Conservation (phyloP, 2,329 filamentous ascomycete genomes). For the Diplodia sapinea region DNA sequence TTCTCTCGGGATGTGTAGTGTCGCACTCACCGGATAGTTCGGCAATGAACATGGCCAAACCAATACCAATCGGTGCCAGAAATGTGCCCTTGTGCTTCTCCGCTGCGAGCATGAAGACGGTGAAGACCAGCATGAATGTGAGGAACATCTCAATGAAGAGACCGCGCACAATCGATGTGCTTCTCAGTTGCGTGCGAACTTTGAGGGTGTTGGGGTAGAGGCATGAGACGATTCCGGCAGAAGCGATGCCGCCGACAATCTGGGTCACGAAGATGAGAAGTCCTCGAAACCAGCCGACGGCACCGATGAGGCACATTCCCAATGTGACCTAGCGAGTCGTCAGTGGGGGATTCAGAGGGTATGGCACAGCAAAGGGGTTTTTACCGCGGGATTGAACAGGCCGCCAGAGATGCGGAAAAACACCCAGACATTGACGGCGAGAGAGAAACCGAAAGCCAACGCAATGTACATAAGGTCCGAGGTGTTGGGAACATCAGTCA, state of each 20-base stretch:
- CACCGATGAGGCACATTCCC: conserved; percentile 45
- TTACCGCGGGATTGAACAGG: conserved; percentile 50
- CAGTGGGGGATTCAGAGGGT: conserved; percentile 40
- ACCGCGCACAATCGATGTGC: conserved; percentile 41
- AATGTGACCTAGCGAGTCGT: conserved; percentile 43
- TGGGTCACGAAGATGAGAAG: conserved; percentile 44
- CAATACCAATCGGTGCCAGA: conserved; percentile 37
- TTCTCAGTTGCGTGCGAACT: conserved; percentile 43
- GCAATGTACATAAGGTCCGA: conserved; percentile 48
- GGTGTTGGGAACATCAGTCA: conserved; percentile 42
- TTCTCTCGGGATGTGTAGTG: not conserved
- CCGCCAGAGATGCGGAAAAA: conserved; percentile 49
- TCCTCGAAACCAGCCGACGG: conserved; percentile 39
- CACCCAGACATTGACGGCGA: conserved; percentile 50
- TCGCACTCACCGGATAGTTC: conserved; percentile 39
- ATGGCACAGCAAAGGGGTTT: conserved; percentile 41
- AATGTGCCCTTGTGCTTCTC: conserved; percentile 43
- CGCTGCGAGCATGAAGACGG: conserved; percentile 41
- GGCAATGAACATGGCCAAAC: conserved; percentile 38
- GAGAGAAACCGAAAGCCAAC: conserved; percentile 47
- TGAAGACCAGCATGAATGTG: conserved; percentile 48
- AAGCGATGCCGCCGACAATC: conserved; percentile 35
- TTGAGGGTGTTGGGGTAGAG: conserved; percentile 40
- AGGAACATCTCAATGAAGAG: conserved; percentile 51
- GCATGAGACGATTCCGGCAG: conserved; percentile 41